Base-by-base conservation (phyloP, 2,329 filamentous ascomycete genomes). In the Pseudogymnoascus sp. region DNA sequence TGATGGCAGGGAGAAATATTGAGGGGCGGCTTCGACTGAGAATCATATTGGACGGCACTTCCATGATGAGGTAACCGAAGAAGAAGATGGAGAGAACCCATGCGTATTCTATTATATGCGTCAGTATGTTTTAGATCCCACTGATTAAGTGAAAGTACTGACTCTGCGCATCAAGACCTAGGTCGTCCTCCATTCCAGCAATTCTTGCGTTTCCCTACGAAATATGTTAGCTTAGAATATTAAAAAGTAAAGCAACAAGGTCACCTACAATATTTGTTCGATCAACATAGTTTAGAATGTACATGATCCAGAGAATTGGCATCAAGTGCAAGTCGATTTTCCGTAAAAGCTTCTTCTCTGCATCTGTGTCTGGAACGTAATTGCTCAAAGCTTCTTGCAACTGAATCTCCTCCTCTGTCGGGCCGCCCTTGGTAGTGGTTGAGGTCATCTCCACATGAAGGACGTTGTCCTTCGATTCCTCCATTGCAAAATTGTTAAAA, bases 271-370 rank as follows among this genome's bases (percentile, higher is more conserved):
- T 75, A 66, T 84, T 84, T 64, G 73, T 76, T 23, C 68, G 76
- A 67, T 84, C 82, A 17, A 84, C 74, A 68, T 82, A 84, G 71
- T 82, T 83, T 64, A 84, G 74, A 3, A 84, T 75, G 66, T 83
- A 84, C 75, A 85, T 81, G 57, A 83, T 64, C 50, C 81, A 76
- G 1, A 85, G 73, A 62, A 80, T 77, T 3, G 83, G 82, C 57
- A 85, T 77, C 3, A 85, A 72, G 38, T 77, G 78, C 1, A 76
- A 26, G 67, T 85, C 83, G n/a, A 85, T 77, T 66, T 83, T 84
- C 17, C 79, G 75, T 28, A 83, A 36, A 6, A 77, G 67, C 23
- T 68, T 71, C 66, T 73, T 73, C 64, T 69, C 70, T 17, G 65
- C 69, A 11, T 70, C 65, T 9, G 65, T 69, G 62, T 74, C 64